Percentiles rank a stretch among this genome's conserved stretches.
Evolutionary conservation across 192 early-diverging fungal genomes (phyloP).

Genomic region (Gonapodya sp.): DNA sequence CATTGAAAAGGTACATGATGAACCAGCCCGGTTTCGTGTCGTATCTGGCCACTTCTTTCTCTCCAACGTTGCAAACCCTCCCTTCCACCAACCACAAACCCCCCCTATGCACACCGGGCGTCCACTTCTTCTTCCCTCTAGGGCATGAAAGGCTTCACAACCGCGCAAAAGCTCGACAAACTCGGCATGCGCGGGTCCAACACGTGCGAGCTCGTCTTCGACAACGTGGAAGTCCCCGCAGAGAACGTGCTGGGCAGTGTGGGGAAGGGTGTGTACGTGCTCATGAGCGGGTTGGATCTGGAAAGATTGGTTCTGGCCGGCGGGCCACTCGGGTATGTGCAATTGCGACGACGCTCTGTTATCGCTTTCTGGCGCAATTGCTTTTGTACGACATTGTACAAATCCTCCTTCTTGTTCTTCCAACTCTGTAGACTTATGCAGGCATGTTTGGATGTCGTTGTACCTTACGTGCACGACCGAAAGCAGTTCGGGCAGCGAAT

Average conservation of each 20-base stretch:
- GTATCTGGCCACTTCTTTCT: background rate
- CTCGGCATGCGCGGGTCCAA: slow-evolving; percentile 93
- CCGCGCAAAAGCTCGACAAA: slow-evolving; percentile 84
- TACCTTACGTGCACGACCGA: slow-evolving; percentile 79
- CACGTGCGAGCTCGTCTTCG: slow-evolving; percentile 91
- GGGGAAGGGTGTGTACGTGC: slow-evolving; percentile 85
- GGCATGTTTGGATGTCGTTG: slow-evolving; percentile 63
- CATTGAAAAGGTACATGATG: slow-evolving; percentile 75
- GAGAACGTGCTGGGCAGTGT: slow-evolving; percentile 80
- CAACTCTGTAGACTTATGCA: slow-evolving; percentile 64
- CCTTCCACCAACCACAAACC: background rate
- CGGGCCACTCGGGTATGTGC: slow-evolving; percentile 66
- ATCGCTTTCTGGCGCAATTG: background rate
- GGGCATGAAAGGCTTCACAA: slow-evolving; percentile 75
- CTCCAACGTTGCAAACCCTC: background rate
- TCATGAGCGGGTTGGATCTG: slow-evolving; percentile 89
- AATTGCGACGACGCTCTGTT: background rate
- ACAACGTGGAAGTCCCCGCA: slow-evolving; percentile 79
- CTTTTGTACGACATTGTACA: background rate
- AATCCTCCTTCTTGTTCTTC: slow-evolving; percentile 8
- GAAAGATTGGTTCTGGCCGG: slow-evolving; percentile 85
- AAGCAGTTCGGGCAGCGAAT: slow-evolving; percentile 79
- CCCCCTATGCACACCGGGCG: background rate
- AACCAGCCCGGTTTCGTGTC: slow-evolving; percentile 12
- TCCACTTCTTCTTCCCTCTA: slow-evolving; percentile 15